Base-by-base conservation (phyloP, 306 rosid species). In the Acacia confusa region DNA sequence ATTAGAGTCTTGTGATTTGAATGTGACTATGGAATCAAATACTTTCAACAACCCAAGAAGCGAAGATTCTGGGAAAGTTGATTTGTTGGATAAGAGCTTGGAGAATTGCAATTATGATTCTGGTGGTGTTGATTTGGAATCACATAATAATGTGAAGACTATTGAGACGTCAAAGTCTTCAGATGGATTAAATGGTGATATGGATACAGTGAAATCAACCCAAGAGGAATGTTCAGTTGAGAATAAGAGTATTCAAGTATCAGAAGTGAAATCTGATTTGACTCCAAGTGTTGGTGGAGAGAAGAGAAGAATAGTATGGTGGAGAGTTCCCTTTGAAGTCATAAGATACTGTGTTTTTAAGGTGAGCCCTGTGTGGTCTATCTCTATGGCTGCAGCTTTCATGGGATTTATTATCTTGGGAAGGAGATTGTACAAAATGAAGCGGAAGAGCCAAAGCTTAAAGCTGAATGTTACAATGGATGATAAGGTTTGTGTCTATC, bases 321-420 rank as follows among this genome's bases (percentile, higher is more conserved):
- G 99, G 99, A 93, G 86, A 88, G 91, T 92, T 80, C 97, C 99
- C 0, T 83, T 95, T 27, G 97, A 93, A 82, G 88, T 93, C 25
- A 72, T 95, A 85, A 95, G 82, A 82, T 91, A 87, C 61, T 95
- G 95, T 86, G 84, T 92, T 60, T 85, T 84, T 16, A 90, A 84
- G 86, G 91, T 85, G n/a, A 85, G 79, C 66, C 99, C 99, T 41
- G 87, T 91, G 8, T 91, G 97, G 97, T 90, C 97, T 45, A 48
- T 93, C 41, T 93, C 99, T 38, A 86, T 91, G 63, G 99, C 91
- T 0, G 99, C 99, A 0, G 92, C 98, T 0, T 84, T 93, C 30
- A 67, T 95, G 81, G 97, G 99, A 0, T 86, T 95, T 27, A 47
- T 93, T 27, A 65, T 95, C 65, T 86, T 95, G 72, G 97, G 96